A percentile compares a stretch with the other conserved stretches of the same genome.
These are phyloP conservation scores for Pistacia atlantica DNA, from an alignment of 345 rosid species.

Conservation along the genomic window DNA sequence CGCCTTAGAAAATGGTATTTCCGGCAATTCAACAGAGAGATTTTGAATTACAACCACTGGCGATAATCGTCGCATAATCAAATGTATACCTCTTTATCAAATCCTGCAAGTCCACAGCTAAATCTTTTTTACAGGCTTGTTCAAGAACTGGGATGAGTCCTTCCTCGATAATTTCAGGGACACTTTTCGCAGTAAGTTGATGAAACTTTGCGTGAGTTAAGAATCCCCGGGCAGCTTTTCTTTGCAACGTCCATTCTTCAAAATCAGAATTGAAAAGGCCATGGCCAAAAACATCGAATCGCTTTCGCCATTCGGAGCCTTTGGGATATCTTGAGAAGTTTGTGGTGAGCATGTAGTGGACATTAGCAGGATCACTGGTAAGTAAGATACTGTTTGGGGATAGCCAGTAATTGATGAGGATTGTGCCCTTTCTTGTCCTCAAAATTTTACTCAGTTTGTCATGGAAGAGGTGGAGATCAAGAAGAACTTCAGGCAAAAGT, in stretches of 20 bases:
- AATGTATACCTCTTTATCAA: slow-evolving; percentile 46
- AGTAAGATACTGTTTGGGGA: slow-evolving; percentile 27
- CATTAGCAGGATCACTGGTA: slow-evolving; percentile 40
- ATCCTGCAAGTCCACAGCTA: slow-evolving; percentile 39
- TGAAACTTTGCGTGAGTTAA: slow-evolving; percentile 28
- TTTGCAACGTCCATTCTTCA: slow-evolving; percentile 37
- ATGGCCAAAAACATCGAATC: slow-evolving; percentile 44
- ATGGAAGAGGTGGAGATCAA: slow-evolving; percentile 20
- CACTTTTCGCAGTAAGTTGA: slow-evolving; percentile 25
- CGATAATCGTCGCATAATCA: slow-evolving; percentile 46
- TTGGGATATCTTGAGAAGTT: slow-evolving; percentile 35
- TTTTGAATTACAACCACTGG: slow-evolving; percentile 47
- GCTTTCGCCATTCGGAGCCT: slow-evolving; percentile 35
- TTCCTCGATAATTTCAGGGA: slow-evolving; percentile 22
- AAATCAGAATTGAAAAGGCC: slow-evolving; percentile 45
- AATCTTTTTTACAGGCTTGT: slow-evolving; percentile 24
- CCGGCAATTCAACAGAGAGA: slow-evolving; percentile 39
- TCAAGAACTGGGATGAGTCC: slow-evolving; percentile 44
- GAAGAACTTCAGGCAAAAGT: slow-evolving; percentile 28
- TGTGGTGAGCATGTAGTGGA: slow-evolving; percentile 36
- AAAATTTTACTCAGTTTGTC: slow-evolving; percentile 26
- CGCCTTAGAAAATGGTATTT: slow-evolving; percentile 34
- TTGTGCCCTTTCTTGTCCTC: slow-evolving; percentile 27
- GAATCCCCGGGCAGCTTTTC: slow-evolving; percentile 32
- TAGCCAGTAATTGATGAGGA: slow-evolving; percentile 21